Conservation (phyloP, 805 yeast species). For the Danielia oregonensis region DNA sequence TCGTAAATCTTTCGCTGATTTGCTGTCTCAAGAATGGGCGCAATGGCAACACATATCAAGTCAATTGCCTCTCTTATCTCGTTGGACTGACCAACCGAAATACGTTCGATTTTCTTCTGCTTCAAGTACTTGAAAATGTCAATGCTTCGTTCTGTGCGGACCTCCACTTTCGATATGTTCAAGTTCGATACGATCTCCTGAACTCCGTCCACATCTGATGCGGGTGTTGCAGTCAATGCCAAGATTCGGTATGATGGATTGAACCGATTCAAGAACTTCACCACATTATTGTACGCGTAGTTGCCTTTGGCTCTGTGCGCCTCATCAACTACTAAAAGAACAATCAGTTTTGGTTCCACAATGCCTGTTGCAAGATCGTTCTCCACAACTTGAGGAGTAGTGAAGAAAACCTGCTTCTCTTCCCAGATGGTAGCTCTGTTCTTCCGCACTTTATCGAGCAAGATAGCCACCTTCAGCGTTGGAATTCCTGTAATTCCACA, state of each 20-base stretch:
- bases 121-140: constrained; percentile 83
- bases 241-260: constrained; percentile 67
- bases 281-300: constrained; percentile 85
- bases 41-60: constrained; percentile 57
- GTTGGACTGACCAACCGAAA: constrained; percentile 48
- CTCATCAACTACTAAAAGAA: constrained; percentile 84
- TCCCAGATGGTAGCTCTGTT: constrained; percentile 80
- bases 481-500: constrained; percentile 83
- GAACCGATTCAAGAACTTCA: constrained; percentile 54
- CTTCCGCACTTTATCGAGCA: constrained; percentile 53
- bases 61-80: constrained; percentile 58
- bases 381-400: constrained; percentile 95
- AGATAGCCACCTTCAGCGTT: constrained; percentile 68
- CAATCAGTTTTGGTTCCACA: constrained; percentile 70
- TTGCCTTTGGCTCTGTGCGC: constrained; percentile 93
- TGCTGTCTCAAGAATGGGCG: constrained; percentile 62
- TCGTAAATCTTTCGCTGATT: constrained; percentile 61
- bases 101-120: constrained; percentile 54
- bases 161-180: constrained; percentile 71
- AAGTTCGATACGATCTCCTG: constrained; percentile 79
- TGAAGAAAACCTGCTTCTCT: constrained; percentile 73
- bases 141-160: constrained; percentile 77
- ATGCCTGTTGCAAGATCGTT: constrained; percentile 78
- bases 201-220: constrained; percentile 80
- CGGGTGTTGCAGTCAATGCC: constrained; percentile 96